Percentiles rank a stretch among this genome's conserved stretches.
phyloP scores from a whole-genome alignment of 176 grass and related monocot genomes.

The Cymbopogon citratus region DNA sequence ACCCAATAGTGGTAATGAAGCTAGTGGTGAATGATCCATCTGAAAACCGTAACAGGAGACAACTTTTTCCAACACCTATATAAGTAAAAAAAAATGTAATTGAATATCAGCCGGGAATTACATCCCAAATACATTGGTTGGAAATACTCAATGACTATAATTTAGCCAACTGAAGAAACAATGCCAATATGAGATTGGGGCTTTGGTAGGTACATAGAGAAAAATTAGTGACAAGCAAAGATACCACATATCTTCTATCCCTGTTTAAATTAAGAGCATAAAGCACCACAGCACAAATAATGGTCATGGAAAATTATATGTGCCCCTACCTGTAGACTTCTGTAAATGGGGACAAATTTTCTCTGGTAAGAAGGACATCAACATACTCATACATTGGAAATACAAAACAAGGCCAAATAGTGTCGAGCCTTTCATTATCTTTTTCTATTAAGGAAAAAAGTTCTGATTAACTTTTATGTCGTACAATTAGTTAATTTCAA shows the following conservation, averaged over 20 bases:
- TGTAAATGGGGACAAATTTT: background rate
- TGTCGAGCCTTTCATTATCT: background rate
- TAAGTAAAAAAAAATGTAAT: background rate
- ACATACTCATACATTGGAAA: background rate
- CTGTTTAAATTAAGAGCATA: background rate
- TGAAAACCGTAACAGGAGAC: slow-evolving; percentile 57
- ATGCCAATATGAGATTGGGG: background rate
- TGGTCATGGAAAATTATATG: background rate
- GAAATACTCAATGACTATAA: background rate
- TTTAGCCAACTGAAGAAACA: background rate
- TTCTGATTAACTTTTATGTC: background rate
- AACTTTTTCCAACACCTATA: slow-evolving; percentile 67
- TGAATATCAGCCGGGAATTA: background rate
- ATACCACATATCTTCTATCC: background rate
- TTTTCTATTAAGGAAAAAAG: background rate
- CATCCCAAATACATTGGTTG: background rate
- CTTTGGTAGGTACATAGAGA: background rate
- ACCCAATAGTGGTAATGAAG: slow-evolving; percentile 67
- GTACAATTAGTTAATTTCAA: background rate
- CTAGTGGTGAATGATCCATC: slow-evolving; percentile 67
- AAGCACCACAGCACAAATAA: background rate
- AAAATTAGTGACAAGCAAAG: background rate
- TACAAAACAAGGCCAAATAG: background rate
- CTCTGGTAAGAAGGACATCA: background rate
- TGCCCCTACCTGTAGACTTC: background rate